Base-by-base conservation (phyloP, 768 basidiomycete genomes). In the Hydnomerulius pinastri region DNA sequence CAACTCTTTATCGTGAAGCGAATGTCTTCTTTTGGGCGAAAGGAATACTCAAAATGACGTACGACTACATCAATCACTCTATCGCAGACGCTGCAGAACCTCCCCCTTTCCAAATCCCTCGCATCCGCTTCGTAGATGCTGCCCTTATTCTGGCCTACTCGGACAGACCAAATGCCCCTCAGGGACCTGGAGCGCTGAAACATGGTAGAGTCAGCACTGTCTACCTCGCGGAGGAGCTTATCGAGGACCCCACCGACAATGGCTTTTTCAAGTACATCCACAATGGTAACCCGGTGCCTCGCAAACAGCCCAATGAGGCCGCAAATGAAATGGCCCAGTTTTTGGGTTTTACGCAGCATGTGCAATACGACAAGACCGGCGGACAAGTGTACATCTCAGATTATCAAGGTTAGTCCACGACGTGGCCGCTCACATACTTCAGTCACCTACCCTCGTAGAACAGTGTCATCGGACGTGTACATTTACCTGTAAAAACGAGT, bases 21-120 rank as follows among this genome's bases (percentile, higher is more conserved):
- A 57, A 57, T 9, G 2, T 50, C 10, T 38, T 53, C 10, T 54
- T 48, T 23, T 57, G 56, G 56, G 43, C 53, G 6, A 29, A 45
- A 7, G 33, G 49, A 1, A 25, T 58, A 0, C 21, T 58, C 7
- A 27, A 45, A 17, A 33, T 52, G 25, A 54, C 43, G 0, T 58
- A 54, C 18, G 23, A 36, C 6, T 51, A 47, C 21, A 39, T 58
- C 20, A 47, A 55, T 18, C 28, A 5, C 28, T 9, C 30, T 17
- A 10, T 57, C 2, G 8, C 6, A 3, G n/a, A 32, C 1, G 20
- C 49, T 3, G 13, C n/a, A 6, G 23, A 32, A 17, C 18, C 25
- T 7, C 49, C 33, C 0, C 46, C 50, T 2, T 58, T 55, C 4
- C 17, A 29, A 2, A 55, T 58, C 7, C 56, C 56, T 24, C 24